Evolutionary conservation across 208 protist species (phyloP).

Genomic region (Leishmania martiniquensis): DNA sequence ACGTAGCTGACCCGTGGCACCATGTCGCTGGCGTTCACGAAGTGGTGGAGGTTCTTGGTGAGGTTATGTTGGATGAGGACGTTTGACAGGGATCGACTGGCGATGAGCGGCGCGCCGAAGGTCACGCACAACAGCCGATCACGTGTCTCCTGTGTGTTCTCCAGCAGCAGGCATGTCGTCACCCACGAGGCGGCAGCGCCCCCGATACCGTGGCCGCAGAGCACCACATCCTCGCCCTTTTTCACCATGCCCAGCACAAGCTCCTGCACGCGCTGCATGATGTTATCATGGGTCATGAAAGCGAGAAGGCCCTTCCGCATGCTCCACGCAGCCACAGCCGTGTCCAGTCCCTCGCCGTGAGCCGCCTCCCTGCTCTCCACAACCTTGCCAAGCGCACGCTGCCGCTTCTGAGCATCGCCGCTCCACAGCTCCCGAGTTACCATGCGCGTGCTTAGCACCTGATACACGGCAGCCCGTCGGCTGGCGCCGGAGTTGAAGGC

Average conservation of each 20-base stretch:
- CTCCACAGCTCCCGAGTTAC: constrained; percentile 42
- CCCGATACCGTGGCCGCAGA: constrained; percentile 52
- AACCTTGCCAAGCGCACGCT: constrained; percentile 25
- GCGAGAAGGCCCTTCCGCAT: constrained; percentile 23
- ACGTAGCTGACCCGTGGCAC: constrained; percentile 42
- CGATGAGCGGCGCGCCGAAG: constrained; percentile 48
- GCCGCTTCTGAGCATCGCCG: constrained; percentile 1
- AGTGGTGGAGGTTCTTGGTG: constrained; percentile 37
- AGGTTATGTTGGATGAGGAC: constrained; percentile 17
- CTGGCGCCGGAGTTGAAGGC: constrained; percentile 35
- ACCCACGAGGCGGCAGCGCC: constrained; percentile 37
- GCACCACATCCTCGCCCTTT: constrained; percentile 36
- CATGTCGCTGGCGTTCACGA: constrained; percentile 52
- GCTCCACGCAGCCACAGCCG: constrained; percentile 17
- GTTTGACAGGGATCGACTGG: constrained; percentile 24
- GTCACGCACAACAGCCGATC: constrained; percentile 52
- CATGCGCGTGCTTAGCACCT: constrained; percentile 27
- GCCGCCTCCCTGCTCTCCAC: constrained; percentile 19
- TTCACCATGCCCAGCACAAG: constrained; percentile 28
- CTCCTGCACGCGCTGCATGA: constrained; percentile 12
- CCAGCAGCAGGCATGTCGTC: constrained; percentile 33
- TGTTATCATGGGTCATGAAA: constrained; percentile 21
- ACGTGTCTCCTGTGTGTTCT: constrained; percentile 29
- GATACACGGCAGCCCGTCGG: constrained; percentile 18
- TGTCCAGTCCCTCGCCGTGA: neutral